Evolutionary conservation across 208 protist species (phyloP), one percentile per base, ranked within the genome.

Genomic region (Endotrypanum monterogeii): DNA sequence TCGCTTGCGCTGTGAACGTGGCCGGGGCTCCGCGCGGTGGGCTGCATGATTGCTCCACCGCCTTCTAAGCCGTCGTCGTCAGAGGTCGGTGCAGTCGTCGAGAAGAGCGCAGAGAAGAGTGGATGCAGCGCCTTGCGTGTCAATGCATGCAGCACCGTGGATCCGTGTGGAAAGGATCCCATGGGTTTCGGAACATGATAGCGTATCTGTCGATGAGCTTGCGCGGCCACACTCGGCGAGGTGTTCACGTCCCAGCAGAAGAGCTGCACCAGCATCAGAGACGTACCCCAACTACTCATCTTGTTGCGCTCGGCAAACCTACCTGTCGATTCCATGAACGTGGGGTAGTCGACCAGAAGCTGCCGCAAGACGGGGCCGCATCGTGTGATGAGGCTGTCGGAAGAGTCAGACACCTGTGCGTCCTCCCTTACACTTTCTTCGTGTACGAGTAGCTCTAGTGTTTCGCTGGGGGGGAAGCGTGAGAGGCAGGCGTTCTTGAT

Each of bases 231-330:
- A 14, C 39, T 39, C 20, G 62, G 75, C 6, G 75, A 68, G 11
- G 60, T 74, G n/a, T 9, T 35, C 14, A 66, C 16, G 62, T 80
- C 75, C 68, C 67, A 80, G 51, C 75, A 74, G 62, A 66, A 80
- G 52, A 80, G 75, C 62, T 61, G 50, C 14, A 62, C 61, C 28
- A 57, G 32, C 75, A 80, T 74, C 11, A 80, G 63, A 25, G 68
- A 62, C 25, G 68, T 71, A 32, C 75, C 67, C 75, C 58, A 73
- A 25, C 70, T 61, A 41, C 69, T 63, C 68, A 80, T 54, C 20
- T 62, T 61, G 52, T 68, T 74, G 60, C 75, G 67, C 18, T 48
- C 57, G 3, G 56, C 23, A 48, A 80, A 80, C 41, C 48, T 74
- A n/a, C 37, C 55, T 32, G 71, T 74, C 18, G 50, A 54, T n/a